phyloP scores from a whole-genome alignment of 345 rosid species.

The Camelina sativa region DNA sequence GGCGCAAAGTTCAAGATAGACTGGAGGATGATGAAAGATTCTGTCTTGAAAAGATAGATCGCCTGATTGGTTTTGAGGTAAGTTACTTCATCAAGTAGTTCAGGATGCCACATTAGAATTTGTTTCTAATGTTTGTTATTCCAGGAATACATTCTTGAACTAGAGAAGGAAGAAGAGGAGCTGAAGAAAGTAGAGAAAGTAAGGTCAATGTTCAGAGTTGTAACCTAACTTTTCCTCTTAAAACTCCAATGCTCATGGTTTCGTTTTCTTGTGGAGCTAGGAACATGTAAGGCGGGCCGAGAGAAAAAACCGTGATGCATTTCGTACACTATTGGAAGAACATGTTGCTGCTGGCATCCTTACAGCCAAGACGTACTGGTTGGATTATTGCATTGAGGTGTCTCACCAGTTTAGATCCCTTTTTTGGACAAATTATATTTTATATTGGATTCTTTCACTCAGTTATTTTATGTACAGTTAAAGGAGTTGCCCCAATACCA shows the following conservation, averaged over 20 bases:
- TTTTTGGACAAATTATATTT: conserved; percentile 2
- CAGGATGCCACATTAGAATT: conserved; percentile 9
- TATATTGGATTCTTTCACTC: conserved; percentile 21
- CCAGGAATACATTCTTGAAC: conserved; percentile 87
- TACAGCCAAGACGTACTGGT: conserved; percentile 88
- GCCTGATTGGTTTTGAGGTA: conserved; percentile 82
- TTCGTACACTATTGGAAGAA: conserved; percentile 79
- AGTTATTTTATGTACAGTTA: conserved; percentile 52
- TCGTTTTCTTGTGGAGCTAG: conserved; percentile 50
- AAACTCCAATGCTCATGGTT: conserved; percentile 23
- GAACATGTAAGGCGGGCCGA: conserved; percentile 86
- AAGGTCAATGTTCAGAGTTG: conserved; percentile 32
- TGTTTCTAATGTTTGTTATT: conserved; percentile 40
- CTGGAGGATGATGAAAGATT: conserved; percentile 95
- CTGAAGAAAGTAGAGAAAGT: conserved; percentile 90
- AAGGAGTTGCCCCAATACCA: conserved; percentile 81
- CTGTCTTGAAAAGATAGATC: conserved; percentile 89
- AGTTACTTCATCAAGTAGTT: conserved; percentile 15
- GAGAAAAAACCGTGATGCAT: conserved; percentile 91
- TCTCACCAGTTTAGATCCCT: conserved; percentile 23
- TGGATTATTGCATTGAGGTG: conserved; percentile 87
- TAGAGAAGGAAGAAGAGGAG: conserved; percentile 93
- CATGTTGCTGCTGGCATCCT: conserved; percentile 74
- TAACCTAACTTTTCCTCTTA: conserved; percentile 12
- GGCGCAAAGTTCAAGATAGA: conserved; percentile 93